phyloP scores from a whole-genome alignment of 768 basidiomycete species.

The Boletellus emodensis region DNA sequence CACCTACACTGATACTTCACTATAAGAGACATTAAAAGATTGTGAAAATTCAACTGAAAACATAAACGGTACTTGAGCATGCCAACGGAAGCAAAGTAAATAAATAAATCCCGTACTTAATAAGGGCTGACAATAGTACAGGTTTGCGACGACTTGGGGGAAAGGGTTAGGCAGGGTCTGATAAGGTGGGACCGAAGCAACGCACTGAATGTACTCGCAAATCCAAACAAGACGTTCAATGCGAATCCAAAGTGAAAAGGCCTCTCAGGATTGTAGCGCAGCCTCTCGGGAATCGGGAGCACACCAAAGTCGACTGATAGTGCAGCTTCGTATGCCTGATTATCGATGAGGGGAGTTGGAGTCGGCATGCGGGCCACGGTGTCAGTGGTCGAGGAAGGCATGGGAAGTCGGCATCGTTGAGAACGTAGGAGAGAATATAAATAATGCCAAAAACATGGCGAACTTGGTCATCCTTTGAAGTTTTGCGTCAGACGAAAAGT shows the following conservation, averaged over 20 bases:
- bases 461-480: neutral
- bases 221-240: slow-evolving; percentile 58
- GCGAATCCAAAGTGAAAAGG: slow-evolving; percentile 51
- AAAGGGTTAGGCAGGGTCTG: neutral
- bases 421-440: slow-evolving; percentile 4
- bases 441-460: slow-evolving; percentile 2
- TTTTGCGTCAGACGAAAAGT: too few species aligned
- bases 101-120: slow-evolving; percentile 44
- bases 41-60: slow-evolving; percentile 33
- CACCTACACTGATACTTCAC: slow-evolving; percentile 32
- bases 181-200: neutral
- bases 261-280: slow-evolving; percentile 48
- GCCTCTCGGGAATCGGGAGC: slow-evolving; percentile 55
- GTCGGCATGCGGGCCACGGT: neutral
- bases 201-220: slow-evolving; percentile 49
- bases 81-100: neutral
- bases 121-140: slow-evolving; percentile 82
- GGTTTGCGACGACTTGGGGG: slow-evolving; percentile 55
- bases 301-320: slow-evolving; percentile 52
- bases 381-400: slow-evolving; percentile 14
- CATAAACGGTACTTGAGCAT: neutral
- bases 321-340: neutral
- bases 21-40: slow-evolving; percentile 38
- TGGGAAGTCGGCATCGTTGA: neutral
- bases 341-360: neutral